Evolutionary conservation across 2,329 filamentous ascomycete species (phyloP).

Genomic region (Beauveria sp.): DNA sequence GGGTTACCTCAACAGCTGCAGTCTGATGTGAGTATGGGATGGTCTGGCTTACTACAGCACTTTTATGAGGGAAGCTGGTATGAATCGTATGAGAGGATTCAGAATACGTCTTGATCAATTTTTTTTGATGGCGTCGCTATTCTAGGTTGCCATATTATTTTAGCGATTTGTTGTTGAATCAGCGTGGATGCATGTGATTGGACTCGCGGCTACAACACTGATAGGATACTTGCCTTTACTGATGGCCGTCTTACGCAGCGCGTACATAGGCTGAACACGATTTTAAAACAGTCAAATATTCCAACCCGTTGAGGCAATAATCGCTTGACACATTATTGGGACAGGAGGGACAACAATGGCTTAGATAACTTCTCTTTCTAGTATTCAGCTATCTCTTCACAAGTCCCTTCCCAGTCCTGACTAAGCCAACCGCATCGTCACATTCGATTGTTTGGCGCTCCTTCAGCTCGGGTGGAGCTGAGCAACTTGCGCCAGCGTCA

Average conservation of each 20-base stretch:
- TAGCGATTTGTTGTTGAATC: neutral
- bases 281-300: too few species aligned
- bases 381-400: too few species aligned
- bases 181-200: neutral
- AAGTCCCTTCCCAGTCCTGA: neutral
- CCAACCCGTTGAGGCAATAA: neutral
- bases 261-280: neutral
- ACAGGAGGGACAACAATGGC: too few species aligned
- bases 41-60: neutral
- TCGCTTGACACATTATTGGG: neutral
- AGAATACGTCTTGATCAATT: neutral
- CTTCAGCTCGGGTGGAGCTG: constrained; percentile 1
- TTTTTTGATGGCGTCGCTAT: neutral
- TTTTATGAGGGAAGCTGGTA: neutral
- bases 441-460: neutral
- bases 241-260: neutral
- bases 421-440: neutral
- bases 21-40: constrained; percentile 39
- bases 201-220: neutral
- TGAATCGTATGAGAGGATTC: neutral
- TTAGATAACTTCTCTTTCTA: too few species aligned
- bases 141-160: neutral
- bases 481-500: neutral
- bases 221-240: neutral
- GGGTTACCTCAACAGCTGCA: constrained; percentile 40